Evolutionary conservation across 306 rosid species (phyloP), one percentile per base, ranked within the genome.

Genomic region (Sicyos baderoa): DNA sequence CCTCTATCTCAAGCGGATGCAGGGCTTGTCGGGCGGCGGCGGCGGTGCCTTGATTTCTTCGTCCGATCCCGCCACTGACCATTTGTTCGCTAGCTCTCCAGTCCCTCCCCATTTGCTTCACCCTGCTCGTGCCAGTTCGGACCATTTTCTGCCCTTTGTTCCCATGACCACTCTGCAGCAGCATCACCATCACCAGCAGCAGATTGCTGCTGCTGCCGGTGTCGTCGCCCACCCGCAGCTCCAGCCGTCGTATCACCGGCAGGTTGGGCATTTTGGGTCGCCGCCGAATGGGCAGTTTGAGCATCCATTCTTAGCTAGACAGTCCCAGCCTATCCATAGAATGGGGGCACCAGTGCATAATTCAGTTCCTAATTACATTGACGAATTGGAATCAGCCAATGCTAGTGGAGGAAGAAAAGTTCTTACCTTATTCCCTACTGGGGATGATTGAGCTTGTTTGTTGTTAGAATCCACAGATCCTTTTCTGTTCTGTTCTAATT

Each of bases 1-100:
- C 3, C 98, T 93, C 50, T 93, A 93, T 61, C 88, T 89, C 57
- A 93, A 93, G 71, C 86, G 98, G 60, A 89, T 93, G 97, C 98
- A 93, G 84, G 96, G 95, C 0, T 74, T 88, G 8, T 83, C 98
- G 7, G 85, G 70, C 1, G 87, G 82, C 3, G 84, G 81, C 0
- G 85, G 77, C 0, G 88, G 63, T 1, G 91, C 76, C 2, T 65
- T 63, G 76, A 77, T 25, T 13, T 75, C 71, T 8, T 65, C 82
- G 0, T 72, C 72, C 0, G 96, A 91, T 71, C 84, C 97, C 5
- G 96, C 97, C 42, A 89, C 98, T 0, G 98, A 93, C 64, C 97
- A 89, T 76, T 71, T 93, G 6, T 93, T 93, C n/a, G 98, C 98
- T 25, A 93, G 98, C 86, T 84, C 91, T 0, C 96, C 97, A 0